These are phyloP conservation scores for Zea luxurians DNA, from an alignment of 176 grass and related monocot species.

Conservation along the genomic window DNA sequence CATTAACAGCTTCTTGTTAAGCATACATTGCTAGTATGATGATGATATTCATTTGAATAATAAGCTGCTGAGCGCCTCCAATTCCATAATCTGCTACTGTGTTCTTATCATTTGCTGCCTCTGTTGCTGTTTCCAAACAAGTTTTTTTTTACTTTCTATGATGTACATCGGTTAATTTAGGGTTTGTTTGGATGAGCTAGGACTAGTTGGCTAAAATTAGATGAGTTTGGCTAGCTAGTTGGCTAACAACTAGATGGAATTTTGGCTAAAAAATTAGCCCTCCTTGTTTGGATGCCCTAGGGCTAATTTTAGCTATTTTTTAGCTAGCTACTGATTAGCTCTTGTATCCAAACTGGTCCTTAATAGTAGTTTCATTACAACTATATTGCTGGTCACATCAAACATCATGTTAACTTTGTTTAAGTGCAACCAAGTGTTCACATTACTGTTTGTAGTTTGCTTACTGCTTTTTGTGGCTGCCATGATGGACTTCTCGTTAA, in stretches of 20 bases:
- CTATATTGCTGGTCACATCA: background rate
- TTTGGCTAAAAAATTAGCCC: no score
- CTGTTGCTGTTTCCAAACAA: background rate
- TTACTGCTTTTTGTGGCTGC: constrained; percentile 24
- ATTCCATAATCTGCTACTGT: background rate
- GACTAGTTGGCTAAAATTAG: no score
- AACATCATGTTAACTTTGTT: background rate
- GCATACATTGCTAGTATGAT: background rate
- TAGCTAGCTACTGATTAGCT: no score
- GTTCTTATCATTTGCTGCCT: background rate
- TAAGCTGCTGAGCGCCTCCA: constrained; percentile 16
- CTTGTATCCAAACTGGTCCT: no score
- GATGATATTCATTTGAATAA: constrained; percentile 2
- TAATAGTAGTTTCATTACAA: no score
- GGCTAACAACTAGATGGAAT: no score
- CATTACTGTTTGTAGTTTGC: background rate
- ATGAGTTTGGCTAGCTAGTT: no score
- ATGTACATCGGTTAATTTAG: background rate
- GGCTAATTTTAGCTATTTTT: no score
- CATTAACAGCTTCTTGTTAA: constrained; percentile 12
- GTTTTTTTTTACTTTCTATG: constrained; percentile 1
- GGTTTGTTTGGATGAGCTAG: no score
- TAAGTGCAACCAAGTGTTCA: background rate
- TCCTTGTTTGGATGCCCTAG: no score
- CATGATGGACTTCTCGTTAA: constrained; percentile 53